Evolutionary conservation across 192 early-diverging fungal species (phyloP), one percentile per base, ranked within the genome.

Genomic region (Radiomyces spectabilis): DNA sequence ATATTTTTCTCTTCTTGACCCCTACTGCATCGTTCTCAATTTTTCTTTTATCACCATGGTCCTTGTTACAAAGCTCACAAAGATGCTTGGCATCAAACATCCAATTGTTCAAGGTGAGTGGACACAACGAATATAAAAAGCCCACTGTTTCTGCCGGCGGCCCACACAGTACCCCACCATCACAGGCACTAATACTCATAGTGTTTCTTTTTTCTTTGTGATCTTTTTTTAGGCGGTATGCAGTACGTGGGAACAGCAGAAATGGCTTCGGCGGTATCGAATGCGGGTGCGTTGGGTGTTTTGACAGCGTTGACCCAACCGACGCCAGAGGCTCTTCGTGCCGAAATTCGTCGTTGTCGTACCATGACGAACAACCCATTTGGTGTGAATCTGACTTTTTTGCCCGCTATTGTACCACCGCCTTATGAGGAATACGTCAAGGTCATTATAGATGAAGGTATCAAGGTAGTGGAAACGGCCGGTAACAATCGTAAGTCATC

Each of bases 391-490:
- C 52, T 90, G 45, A 90, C 88, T 30, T 72, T 90, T 53, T 57
- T 90, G 55, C 88, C 88, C 31, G 74, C 86, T n/a, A 88, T 90
- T 57, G 81, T 66, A 24, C 88, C 88, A 50, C 88, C 88, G 25
- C 88, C 88, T 30, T 90, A 90, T 64, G 80, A 64, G 51, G 80
- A 86, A 41, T 88, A 88, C 53, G 72, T 75, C 18, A 57, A 69
- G 19, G 86, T 78, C 18, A 90, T 90, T 69, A 82, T 90, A 47
- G 78, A 90, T 48, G 71, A 71, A 48, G 85, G 84, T 24, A 85
- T 90, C 71, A 86, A 85, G 66, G 78, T 90, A 24, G 88, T 90
- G 18, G 88, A 88, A 68, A 90, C 88, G 50, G 88, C 88, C 22
- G 88, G 88, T 43, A 90, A 88, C 76, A 90, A 90, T 58, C 88